Evolutionary conservation across 2,329 filamentous ascomycete species (phyloP).

Genomic region (Erysiphe pulchra): DNA sequence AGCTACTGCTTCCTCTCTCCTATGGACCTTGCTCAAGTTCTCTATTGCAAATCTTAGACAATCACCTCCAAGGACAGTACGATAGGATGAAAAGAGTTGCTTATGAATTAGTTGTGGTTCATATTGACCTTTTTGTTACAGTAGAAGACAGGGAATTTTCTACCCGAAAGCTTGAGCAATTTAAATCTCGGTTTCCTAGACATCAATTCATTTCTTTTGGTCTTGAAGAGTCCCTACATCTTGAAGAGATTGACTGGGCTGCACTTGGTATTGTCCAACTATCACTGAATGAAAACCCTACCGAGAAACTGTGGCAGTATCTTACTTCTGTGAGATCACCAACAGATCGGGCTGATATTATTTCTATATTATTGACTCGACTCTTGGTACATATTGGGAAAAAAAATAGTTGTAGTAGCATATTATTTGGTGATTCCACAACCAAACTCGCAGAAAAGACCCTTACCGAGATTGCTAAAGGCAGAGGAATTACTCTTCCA

Average conservation of each 20-base stretch:
- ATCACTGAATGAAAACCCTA: slow-evolving; percentile 5
- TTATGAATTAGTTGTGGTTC: slow-evolving; percentile 39
- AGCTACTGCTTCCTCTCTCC: slow-evolving; percentile 55
- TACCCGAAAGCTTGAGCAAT: slow-evolving; percentile 16
- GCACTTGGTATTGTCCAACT: slow-evolving; percentile 13
- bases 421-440: slow-evolving; percentile 69
- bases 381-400: slow-evolving; percentile 42
- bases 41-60: slow-evolving; percentile 49
- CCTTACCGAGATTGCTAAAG: slow-evolving; percentile 72
- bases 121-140: slow-evolving; percentile 16
- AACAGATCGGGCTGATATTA: slow-evolving; percentile 51
- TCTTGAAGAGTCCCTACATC: slow-evolving; percentile 33
- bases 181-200: slow-evolving; percentile 35
- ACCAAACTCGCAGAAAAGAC: slow-evolving; percentile 70
- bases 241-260: slow-evolving; percentile 27
- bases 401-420: slow-evolving; percentile 32
- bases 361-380: slow-evolving; percentile 42
- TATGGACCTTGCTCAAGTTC: slow-evolving; percentile 59
- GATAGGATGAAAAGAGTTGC: slow-evolving; percentile 35
- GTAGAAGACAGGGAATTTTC: slow-evolving; percentile 8
- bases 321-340: slow-evolving; percentile 35
- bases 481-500: slow-evolving; percentile 59
- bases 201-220: slow-evolving; percentile 36
- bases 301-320: slow-evolving; percentile 22
- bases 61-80: slow-evolving; percentile 39